Evolutionary conservation across 805 yeast genomes (phyloP).

Genomic region (Lipomyces starkeyi): DNA sequence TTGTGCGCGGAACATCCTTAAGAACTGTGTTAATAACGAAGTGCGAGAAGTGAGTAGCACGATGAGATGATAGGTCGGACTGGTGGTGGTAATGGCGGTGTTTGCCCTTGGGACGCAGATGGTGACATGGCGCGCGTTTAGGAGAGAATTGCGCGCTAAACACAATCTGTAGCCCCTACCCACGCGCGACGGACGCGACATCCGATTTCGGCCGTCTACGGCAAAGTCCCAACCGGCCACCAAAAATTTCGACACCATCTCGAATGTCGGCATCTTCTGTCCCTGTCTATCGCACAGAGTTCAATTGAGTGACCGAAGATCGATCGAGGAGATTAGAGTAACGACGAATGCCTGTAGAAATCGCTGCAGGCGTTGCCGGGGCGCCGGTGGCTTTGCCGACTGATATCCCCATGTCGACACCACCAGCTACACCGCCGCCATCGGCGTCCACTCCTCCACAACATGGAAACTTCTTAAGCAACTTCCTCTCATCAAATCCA

Average conservation of each 20-base stretch:
- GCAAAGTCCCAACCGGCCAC: background rate
- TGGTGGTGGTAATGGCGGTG: too few species aligned
- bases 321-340: background rate
- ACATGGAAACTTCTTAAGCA: background rate
- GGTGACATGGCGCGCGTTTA: too few species aligned
- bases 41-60: background rate
- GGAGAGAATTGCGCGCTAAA: too few species aligned
- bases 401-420: background rate
- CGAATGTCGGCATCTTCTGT: background rate
- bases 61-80: too few species aligned
- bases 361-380: constrained; percentile 4
- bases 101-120: too few species aligned
- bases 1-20: constrained; percentile 43
- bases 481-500: constrained; percentile 69
- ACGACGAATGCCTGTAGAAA: background rate
- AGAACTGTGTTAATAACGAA: background rate
- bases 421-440: background rate
- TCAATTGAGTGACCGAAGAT: background rate
- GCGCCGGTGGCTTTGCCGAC: constrained; percentile 8
- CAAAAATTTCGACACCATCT: background rate
- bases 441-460: background rate
- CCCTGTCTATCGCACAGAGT: background rate
- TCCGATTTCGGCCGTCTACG: background rate
- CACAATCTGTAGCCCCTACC: background rate
- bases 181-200: background rate